A percentile compares a stretch with the other conserved stretches of the same genome.
phyloP scores from a whole-genome alignment of 2,329 filamentous ascomycete genomes.

The Pseudocercospora fuligena region DNA sequence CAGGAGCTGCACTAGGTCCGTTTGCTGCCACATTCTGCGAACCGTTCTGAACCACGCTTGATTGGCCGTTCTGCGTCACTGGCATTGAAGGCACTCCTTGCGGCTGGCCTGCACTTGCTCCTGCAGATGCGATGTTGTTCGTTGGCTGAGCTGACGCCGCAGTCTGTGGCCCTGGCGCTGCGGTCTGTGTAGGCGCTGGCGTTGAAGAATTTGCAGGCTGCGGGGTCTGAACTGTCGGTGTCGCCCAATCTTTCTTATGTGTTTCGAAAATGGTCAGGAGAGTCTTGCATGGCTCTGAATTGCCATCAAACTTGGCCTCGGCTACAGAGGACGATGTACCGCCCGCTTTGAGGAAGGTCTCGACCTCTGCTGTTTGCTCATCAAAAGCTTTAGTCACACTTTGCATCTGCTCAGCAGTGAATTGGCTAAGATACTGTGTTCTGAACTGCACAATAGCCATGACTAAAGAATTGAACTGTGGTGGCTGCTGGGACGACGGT shows the following conservation, averaged over 20 bases:
- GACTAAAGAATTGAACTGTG: slow-evolving; percentile 1
- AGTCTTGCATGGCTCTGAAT: slow-evolving; percentile 18
- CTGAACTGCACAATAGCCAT: background rate
- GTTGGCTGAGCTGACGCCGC: background rate
- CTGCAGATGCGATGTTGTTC: background rate
- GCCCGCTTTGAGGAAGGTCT: slow-evolving; percentile 3
- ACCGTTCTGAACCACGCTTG: background rate
- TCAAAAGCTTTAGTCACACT: background rate
- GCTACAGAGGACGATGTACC: background rate
- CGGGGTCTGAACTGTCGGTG: background rate
- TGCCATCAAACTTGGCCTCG: slow-evolving; percentile 7
- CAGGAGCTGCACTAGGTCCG: background rate
- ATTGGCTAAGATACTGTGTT: background rate
- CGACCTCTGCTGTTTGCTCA: background rate
- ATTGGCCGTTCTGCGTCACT: background rate
- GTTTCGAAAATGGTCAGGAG: slow-evolving; percentile 15
- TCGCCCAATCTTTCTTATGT: background rate
- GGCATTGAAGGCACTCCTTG: background rate
- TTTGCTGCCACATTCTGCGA: background rate
- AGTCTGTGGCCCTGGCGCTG: background rate
- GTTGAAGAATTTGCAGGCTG: slow-evolving; percentile 7
- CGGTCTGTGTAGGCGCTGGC: background rate
- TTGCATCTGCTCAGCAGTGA: background rate
- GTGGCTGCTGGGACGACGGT: slow-evolving; percentile 21
- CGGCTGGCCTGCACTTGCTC: background rate